phyloP scores from a whole-genome alignment of 176 grass and related monocot genomes.

The Chrysopogon serrulatus region DNA sequence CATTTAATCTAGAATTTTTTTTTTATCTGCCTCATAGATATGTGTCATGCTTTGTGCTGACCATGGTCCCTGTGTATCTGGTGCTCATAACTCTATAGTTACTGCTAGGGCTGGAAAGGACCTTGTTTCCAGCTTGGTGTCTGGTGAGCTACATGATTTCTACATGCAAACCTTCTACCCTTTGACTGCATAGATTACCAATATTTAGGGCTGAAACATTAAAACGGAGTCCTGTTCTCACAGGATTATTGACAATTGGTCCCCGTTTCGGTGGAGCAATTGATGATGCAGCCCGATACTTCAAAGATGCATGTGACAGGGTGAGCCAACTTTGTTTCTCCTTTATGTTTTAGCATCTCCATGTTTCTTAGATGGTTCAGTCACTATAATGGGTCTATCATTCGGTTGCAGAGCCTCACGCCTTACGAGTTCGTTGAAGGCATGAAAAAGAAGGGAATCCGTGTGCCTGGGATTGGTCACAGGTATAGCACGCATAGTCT shows the following conservation, averaged over 20 bases:
- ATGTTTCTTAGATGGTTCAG: slow-evolving; percentile 1
- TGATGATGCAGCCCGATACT: slow-evolving; percentile 98
- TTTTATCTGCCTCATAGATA: slow-evolving; percentile 53
- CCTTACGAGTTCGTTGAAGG: slow-evolving; percentile 98
- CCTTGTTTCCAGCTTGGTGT: slow-evolving; percentile 96
- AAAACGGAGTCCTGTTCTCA: slow-evolving; percentile 3
- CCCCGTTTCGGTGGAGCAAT: slow-evolving; percentile 99
- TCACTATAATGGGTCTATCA: slow-evolving; percentile 9
- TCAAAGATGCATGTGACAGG: slow-evolving; percentile 97
- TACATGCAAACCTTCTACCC: background rate
- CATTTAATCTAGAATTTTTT: slow-evolving; percentile 9
- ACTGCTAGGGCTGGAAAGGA: slow-evolving; percentile 97
- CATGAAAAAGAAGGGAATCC: slow-evolving; percentile 99
- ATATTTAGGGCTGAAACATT: background rate
- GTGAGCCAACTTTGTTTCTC: slow-evolving; percentile 38
- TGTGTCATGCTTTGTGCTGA: slow-evolving; percentile 97
- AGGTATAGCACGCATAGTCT: slow-evolving; percentile 40
- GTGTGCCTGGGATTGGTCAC: slow-evolving; percentile 97
- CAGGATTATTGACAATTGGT: slow-evolving; percentile 95
- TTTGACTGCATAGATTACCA: background rate
- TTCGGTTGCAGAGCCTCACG: slow-evolving; percentile 56
- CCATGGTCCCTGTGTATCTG: slow-evolving; percentile 97
- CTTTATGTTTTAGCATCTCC: background rate
- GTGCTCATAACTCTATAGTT: slow-evolving; percentile 98
- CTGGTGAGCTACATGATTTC: slow-evolving; percentile 53